phyloP scores from a whole-genome alignment of 768 basidiomycete species.

The Amanita phalloides region DNA sequence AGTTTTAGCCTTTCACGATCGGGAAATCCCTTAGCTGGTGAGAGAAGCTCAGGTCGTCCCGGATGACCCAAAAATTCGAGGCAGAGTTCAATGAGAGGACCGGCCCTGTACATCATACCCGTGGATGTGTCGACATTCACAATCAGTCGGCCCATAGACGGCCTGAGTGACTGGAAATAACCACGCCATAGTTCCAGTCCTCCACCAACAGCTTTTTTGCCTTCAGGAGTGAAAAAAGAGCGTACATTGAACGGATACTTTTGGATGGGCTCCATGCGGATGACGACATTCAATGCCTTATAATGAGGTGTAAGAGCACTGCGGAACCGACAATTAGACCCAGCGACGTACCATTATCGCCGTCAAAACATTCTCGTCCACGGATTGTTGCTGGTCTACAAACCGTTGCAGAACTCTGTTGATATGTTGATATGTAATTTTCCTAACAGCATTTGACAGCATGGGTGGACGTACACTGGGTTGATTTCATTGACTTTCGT shows the following conservation, averaged over 20 bases:
- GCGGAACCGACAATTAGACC: neutral
- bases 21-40: conserved; percentile 29
- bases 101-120: conserved; percentile 64
- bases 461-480: conserved; percentile 18
- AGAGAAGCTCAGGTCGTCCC: conserved; percentile 1
- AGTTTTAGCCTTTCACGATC: conserved; percentile 39
- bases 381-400: conserved; percentile 50
- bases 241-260: conserved; percentile 63
- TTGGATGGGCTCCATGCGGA: conserved; percentile 64
- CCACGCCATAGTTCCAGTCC: conserved; percentile 72
- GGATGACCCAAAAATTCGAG: conserved; percentile 38
- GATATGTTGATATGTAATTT: neutral
- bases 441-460: neutral
- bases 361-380: conserved; percentile 51
- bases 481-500: conserved; percentile 49
- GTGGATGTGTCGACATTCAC: conserved; percentile 75
- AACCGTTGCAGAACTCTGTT: conserved; percentile 53
- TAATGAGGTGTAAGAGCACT: neutral
- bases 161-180: conserved; percentile 72
- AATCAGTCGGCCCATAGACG: conserved; percentile 49
- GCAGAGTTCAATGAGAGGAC: conserved; percentile 46
- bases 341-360: conserved; percentile 43
- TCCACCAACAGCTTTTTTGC: conserved; percentile 38
- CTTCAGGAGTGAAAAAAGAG: conserved; percentile 59
- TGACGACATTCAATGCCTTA: conserved; percentile 64